Percentiles rank a stretch among this genome's conserved stretches.
Conservation (phyloP, 202 grass and related monocot species). For the Panicum hallii region DNA sequence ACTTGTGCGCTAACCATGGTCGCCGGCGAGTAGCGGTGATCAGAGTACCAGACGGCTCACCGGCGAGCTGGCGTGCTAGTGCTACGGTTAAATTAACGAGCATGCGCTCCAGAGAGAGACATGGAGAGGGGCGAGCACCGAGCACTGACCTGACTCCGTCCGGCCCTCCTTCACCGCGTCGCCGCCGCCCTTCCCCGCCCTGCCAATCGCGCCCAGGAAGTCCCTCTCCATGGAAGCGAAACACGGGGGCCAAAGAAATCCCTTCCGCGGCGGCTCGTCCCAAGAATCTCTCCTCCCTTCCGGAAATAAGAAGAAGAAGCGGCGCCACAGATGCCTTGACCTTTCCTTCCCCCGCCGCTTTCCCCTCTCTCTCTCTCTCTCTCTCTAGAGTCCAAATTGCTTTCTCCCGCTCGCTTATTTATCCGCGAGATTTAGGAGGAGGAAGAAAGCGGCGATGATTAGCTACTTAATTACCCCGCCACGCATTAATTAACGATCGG, state of each 20-base stretch:
- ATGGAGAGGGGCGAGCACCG: background rate
- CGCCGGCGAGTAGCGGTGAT: background rate
- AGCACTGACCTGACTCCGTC: conserved; percentile 55
- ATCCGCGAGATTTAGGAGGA: conserved; percentile 45
- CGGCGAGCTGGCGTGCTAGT: background rate
- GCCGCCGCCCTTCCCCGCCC: conserved; percentile 23
- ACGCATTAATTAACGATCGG: background rate
- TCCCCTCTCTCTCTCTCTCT: background rate
- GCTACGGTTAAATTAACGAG: background rate
- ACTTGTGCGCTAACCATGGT: background rate
- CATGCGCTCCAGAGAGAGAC: background rate
- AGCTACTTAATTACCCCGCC: conserved; percentile 37
- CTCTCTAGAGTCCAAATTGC: background rate
- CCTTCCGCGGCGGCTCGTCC: background rate
- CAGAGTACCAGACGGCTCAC: background rate
- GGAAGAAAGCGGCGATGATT: conserved; percentile 22
- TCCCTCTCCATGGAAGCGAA: conserved; percentile 78
- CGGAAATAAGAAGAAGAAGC: background rate
- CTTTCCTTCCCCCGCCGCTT: conserved; percentile 21
- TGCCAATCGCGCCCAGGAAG: conserved; percentile 69
- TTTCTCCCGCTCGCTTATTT: conserved; percentile 39
- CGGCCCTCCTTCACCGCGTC: conserved; percentile 26
- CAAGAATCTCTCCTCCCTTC: background rate
- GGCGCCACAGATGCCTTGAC: conserved; percentile 32
- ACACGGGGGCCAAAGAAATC: background rate